Percentiles rank a stretch among this genome's conserved stretches.
Evolutionary conservation across 495 filamentous ascomycete species (phyloP).

Genomic region (Chaetomium tenue): DNA sequence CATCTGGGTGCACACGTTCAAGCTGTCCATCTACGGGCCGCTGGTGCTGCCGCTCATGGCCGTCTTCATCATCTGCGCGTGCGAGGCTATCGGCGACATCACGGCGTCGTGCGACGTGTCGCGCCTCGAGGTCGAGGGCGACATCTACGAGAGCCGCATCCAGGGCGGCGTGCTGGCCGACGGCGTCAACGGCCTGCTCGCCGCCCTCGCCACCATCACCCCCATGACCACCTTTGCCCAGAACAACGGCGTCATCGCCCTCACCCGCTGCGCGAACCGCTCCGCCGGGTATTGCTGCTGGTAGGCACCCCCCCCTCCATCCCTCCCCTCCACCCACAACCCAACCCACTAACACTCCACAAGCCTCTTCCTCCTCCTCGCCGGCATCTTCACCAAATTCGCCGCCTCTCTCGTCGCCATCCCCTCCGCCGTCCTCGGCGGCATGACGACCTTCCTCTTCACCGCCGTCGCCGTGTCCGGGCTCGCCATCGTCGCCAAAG

Average conservation of each 20-base stretch:
- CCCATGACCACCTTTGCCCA: constrained; percentile 77
- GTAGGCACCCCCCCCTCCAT: constrained; percentile 28
- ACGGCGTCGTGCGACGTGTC: constrained; percentile 79
- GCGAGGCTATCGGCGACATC: constrained; percentile 85
- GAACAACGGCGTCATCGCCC: constrained; percentile 89
- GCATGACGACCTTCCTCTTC: constrained; percentile 94
- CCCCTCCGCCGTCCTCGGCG: constrained; percentile 75
- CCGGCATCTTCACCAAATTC: constrained; percentile 91
- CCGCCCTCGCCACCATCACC: constrained; percentile 78
- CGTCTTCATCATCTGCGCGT: constrained; percentile 83
- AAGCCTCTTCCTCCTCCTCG: constrained; percentile 80
- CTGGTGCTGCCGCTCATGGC: constrained; percentile 80
- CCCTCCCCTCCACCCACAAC: background rate
- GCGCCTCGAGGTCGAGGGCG: constrained; percentile 74
- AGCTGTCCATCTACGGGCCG: constrained; percentile 74
- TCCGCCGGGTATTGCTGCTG: constrained; percentile 73
- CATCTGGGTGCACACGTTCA: constrained; percentile 89
- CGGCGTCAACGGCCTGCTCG: constrained; percentile 77
- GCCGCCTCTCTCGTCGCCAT: constrained; percentile 85
- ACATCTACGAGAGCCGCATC: constrained; percentile 81
- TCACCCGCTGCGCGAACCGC: constrained; percentile 86
- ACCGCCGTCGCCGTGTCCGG: constrained; percentile 80
- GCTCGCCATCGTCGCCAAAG: constrained; percentile 74
- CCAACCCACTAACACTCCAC: background rate
- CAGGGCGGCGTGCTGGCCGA: constrained; percentile 86